Percentiles rank a stretch among this genome's conserved stretches.
Conservation (phyloP, 148 eudicot genomes). For the Rhododendron williamsianum region DNA sequence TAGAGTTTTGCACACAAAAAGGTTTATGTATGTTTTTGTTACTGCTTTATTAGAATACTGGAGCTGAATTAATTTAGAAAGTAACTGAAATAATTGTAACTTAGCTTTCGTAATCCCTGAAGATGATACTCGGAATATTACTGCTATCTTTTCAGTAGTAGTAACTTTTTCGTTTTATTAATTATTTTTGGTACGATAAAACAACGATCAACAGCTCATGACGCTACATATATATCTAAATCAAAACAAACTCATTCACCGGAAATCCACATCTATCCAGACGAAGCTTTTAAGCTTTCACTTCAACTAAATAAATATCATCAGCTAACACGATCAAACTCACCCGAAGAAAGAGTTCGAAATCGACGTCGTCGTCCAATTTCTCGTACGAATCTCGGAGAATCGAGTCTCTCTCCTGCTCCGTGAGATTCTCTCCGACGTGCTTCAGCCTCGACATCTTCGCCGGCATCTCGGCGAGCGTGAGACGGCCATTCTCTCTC, state of each 20-base stretch:
- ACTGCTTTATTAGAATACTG: not conserved
- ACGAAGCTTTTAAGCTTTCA: not conserved
- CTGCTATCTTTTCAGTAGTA: no score
- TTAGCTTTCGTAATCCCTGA: no score
- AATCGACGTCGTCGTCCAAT: slow-evolving; percentile 74
- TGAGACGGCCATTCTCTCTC: slow-evolving; percentile 81
- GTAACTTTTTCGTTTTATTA: no score
- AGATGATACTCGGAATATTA: no score
- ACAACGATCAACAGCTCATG: not conserved
- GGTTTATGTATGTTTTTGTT: not conserved
- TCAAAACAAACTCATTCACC: not conserved
- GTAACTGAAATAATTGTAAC: no score
- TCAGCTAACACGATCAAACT: not conserved
- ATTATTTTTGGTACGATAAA: no score
- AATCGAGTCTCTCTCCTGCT: slow-evolving; percentile 70
- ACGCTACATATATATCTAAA: not conserved
- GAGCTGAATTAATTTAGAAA: not conserved
- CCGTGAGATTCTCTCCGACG: slow-evolving; percentile 78
- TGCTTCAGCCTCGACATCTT: slow-evolving; percentile 89
- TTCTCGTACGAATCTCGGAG: slow-evolving; percentile 55
- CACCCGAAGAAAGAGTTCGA: slow-evolving; percentile 92
- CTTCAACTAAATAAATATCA: not conserved
- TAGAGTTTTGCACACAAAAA: not conserved
- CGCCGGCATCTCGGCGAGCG: slow-evolving; percentile 68
- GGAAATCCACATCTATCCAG: not conserved